Evolutionary conservation across 805 yeast species (phyloP), one percentile per base, ranked within the genome.

Genomic region (Spathaspora passalidarum): DNA sequence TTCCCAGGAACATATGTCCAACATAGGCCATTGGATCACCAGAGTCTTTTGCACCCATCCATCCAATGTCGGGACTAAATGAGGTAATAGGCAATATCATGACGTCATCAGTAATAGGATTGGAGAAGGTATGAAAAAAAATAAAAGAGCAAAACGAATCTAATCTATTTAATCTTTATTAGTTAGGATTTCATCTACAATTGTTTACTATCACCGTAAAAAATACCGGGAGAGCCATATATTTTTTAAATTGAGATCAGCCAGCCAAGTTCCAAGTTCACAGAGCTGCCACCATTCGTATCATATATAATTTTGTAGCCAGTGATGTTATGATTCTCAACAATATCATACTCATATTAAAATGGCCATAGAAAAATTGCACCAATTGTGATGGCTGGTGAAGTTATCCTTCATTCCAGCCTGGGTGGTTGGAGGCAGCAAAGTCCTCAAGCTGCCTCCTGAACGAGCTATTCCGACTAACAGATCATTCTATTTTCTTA

Each of bases 361-460:
- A 14, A 71, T 71, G 38, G 78, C 94, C 3, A 73, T 80, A 58
- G 70, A 62, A n/a, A 67, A 80, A 63, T 72, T 88, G 52, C 66
- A 68, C 18, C 79, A 82, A 54, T 82, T 79, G 72, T 73, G 76
- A 50, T 96, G 88, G 60, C 96, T 96, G 96, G 88, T 57, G 96
- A 96, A 43, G 86, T 85, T 59, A 81, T 86, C 51, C 88, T 96
- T 29, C 94, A 96, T 47, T 74, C 76, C 56, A 82, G 94, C 72
- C 96, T 96, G 53, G 95, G 95, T 49, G 96, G 96, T 63, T 56
- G 88, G 84, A 66, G 86, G 72, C 62, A 92, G 88, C 65, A 85
- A 96, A 76, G 86, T 88, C 66, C 72, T 83, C 37, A 86, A 83
- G 40, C 84, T 86, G 32, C 65, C 67, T 41, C 56, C 75, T 69